phyloP scores from a whole-genome alignment of 208 protist genomes.

The Trypanosoma cruzi region DNA sequence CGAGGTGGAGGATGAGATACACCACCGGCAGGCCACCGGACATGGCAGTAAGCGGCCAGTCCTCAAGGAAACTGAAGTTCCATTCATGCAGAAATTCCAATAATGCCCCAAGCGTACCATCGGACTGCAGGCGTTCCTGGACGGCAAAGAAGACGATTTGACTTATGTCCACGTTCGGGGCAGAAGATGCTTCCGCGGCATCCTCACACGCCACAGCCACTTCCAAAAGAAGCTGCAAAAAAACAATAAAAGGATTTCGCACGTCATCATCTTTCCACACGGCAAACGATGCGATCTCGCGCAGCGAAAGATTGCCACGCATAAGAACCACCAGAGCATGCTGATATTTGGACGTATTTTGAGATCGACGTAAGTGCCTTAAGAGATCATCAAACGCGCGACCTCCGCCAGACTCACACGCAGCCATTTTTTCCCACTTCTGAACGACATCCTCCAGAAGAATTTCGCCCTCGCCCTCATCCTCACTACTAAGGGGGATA shows the following conservation, averaged over 20 bases:
- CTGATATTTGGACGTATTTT: conserved; percentile 20
- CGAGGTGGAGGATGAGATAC: conserved; percentile 20
- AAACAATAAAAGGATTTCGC: conserved; percentile 10
- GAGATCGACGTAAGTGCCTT: neutral
- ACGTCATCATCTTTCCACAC: neutral
- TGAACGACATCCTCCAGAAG: conserved; percentile 23
- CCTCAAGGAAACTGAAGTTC: conserved; percentile 21
- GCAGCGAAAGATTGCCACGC: conserved; percentile 8
- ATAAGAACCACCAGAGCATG: conserved; percentile 14
- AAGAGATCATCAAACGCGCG: conserved; percentile 11
- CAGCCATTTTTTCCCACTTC: conserved; percentile 1
- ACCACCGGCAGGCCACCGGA: conserved; percentile 22
- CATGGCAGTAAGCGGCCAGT: conserved; percentile 13
- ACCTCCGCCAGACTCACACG: neutral
- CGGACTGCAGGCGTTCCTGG: neutral
- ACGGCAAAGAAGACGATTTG: conserved; percentile 6
- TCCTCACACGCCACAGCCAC: conserved; percentile 17
- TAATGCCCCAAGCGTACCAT: neutral
- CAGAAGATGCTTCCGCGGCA: neutral
- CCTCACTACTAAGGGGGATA: neutral
- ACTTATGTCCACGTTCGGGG: neutral
- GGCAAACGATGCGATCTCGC: conserved; percentile 8
- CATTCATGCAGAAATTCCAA: conserved; percentile 8
- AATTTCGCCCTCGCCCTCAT: conserved; percentile 5
- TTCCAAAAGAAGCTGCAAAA: conserved; percentile 14